phyloP scores from a whole-genome alignment of 1,284 basidiomycete genomes.

The Cystobasidium pallidum region DNA sequence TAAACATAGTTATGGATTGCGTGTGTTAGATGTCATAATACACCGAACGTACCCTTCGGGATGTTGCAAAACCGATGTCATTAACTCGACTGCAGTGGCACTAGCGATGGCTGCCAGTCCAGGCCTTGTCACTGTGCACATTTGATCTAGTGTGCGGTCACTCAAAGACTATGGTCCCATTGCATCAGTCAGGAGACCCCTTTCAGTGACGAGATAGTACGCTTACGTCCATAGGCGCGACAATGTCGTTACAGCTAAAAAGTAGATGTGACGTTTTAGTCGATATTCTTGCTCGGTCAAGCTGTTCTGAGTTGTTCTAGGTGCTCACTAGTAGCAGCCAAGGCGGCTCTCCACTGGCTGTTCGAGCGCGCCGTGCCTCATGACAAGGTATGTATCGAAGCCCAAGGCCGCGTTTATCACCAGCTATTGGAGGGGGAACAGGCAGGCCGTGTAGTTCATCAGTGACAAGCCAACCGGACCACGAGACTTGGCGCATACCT shows the following conservation, averaged over 20 bases:
- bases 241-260: slow-evolving; percentile 83
- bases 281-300: too few species aligned
- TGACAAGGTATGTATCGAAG: slow-evolving; percentile 94
- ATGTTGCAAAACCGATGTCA: slow-evolving; percentile 87
- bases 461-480: too few species aligned
- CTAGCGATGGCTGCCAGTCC: slow-evolving; percentile 91
- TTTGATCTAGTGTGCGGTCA: slow-evolving; percentile 94
- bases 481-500: slow-evolving; percentile 62
- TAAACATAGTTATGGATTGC: background rate
- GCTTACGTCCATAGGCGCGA: slow-evolving; percentile 86
- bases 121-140: slow-evolving; percentile 98
- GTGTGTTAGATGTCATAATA: background rate
- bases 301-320: too few species aligned
- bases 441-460: too few species aligned
- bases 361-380: slow-evolving; percentile 80
- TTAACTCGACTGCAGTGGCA: slow-evolving; percentile 86
- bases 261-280: background rate
- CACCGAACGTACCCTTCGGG: slow-evolving; percentile 69
- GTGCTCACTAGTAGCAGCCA: slow-evolving; percentile 79
- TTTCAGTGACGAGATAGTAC: background rate
- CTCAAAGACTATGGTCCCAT: slow-evolving; percentile 71
- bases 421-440: slow-evolving; percentile 63
- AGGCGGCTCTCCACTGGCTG: slow-evolving; percentile 57
- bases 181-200: too few species aligned
- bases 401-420: slow-evolving; percentile 94